phyloP scores from a whole-genome alignment of 331 rosid genomes.

The Quercus tomentella region DNA sequence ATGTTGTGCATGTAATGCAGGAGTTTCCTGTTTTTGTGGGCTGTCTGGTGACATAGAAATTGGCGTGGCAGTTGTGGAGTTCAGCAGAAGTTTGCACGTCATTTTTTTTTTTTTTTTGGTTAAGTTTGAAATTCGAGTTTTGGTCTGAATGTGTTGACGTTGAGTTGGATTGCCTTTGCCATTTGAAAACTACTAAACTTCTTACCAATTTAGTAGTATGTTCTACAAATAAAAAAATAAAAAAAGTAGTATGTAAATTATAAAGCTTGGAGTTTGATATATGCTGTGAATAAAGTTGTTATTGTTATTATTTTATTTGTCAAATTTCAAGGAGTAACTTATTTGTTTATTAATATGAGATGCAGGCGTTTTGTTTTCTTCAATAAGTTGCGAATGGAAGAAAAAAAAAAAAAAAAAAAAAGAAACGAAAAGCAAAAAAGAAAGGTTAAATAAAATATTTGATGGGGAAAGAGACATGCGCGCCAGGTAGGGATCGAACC shows the following conservation, averaged over 20 bases:
- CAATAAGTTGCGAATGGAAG: too few relatives aligned
- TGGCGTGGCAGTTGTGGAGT: neutral
- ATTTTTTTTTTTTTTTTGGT: too few relatives aligned
- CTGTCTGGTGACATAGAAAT: neutral
- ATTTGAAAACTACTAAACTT: neutral
- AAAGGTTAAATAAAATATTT: too few relatives aligned
- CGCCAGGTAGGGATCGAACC: conserved; percentile 99
- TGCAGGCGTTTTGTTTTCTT: too few relatives aligned
- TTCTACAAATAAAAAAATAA: neutral
- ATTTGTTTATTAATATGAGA: too few relatives aligned
- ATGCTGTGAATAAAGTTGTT: too few relatives aligned
- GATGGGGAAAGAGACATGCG: conserved; percentile 9
- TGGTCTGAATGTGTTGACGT: neutral
- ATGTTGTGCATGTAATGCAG: neutral
- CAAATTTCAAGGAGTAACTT: too few relatives aligned
- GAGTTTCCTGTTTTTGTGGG: neutral
- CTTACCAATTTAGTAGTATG: neutral
- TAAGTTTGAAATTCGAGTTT: neutral
- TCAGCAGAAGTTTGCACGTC: neutral
- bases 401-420: too few relatives aligned
- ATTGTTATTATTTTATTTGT: too few relatives aligned
- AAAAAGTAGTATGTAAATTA: too few relatives aligned
- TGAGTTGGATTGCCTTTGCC: neutral
- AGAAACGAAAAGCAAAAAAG: too few relatives aligned
- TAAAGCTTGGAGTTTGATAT: too few relatives aligned